phyloP scores from a whole-genome alignment of 1,284 basidiomycete genomes.

The Fomitopsis betulina region DNA sequence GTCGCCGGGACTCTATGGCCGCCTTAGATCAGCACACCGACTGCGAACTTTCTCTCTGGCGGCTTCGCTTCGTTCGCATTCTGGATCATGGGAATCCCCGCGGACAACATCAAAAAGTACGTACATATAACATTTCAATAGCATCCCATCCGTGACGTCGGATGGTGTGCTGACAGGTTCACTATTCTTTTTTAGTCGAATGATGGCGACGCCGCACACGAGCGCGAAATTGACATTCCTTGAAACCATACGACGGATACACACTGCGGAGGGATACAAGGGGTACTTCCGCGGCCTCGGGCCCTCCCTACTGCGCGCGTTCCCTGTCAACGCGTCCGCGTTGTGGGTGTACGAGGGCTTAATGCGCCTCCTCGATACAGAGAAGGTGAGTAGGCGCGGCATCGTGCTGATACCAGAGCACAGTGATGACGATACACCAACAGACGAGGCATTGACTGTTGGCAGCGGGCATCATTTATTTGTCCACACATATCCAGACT shows the following conservation, averaged over 20 bases:
- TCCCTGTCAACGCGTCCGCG: conserved; percentile 70
- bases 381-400: conserved; percentile 37
- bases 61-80: conserved; percentile 59
- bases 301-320: conserved; percentile 61
- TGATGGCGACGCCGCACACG: conserved; percentile 50
- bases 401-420: background rate
- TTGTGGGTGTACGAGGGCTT: conserved; percentile 69
- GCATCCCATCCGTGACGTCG: no score
- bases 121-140: conserved; percentile 9
- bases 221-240: conserved; percentile 44
- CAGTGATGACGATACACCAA: background rate
- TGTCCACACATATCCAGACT: background rate
- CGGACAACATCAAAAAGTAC: conserved; percentile 78
- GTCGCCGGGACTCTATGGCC: background rate
- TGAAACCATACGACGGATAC: conserved; percentile 45
- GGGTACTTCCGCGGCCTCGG: conserved; percentile 63
- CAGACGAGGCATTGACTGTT: conserved; percentile 8
- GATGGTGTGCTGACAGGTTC: conserved; percentile 3
- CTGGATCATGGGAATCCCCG: conserved; percentile 70
- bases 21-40: conserved; percentile 52
- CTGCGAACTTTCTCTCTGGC: conserved; percentile 68
- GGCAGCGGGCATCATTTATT: background rate
- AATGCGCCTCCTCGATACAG: conserved; percentile 59
- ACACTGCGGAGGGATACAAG: conserved; percentile 41
- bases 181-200: conserved; percentile 36